phyloP scores from a whole-genome alignment of 139 green algal genomes.

The Limnomonas spitsbergensis region DNA sequence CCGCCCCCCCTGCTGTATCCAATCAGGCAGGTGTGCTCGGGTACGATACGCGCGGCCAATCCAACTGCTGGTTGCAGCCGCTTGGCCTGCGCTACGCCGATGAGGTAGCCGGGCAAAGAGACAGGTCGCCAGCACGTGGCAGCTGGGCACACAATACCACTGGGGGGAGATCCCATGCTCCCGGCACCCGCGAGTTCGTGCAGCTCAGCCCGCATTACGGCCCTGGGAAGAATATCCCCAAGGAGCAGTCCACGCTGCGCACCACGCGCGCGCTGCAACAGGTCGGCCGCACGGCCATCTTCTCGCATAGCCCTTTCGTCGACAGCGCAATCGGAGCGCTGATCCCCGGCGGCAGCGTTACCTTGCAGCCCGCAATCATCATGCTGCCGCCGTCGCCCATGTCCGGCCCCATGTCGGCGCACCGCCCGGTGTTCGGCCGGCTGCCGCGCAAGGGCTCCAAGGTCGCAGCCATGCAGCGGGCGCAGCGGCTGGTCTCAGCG shows the following conservation, averaged over 20 bases:
- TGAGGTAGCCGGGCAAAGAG: no score
- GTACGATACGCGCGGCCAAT: neutral
- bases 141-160: no score
- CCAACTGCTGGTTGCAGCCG: neutral
- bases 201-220: slow-evolving; percentile 14
- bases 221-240: slow-evolving; percentile 20
- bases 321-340: slow-evolving; percentile 36
- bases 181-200: neutral
- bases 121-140: no score
- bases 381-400: neutral
- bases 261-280: slow-evolving; percentile 28
- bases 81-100: no score
- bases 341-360: slow-evolving; percentile 7
- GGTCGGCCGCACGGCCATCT: slow-evolving; percentile 33
- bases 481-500: slow-evolving; percentile 28
- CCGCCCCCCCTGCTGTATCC: no score
- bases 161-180: no score
- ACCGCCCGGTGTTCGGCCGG: neutral
- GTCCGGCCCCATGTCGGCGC: neutral
- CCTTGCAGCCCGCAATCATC: no score
- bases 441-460: slow-evolving; percentile 32
- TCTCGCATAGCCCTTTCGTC: slow-evolving; percentile 36
- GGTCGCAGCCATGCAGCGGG: slow-evolving; percentile 28
- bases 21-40: neutral
- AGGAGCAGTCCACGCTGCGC: slow-evolving; percentile 19